Evolutionary conservation across 345 rosid species (phyloP), one percentile per base, ranked within the genome.

Genomic region (Brassica nigra): DNA sequence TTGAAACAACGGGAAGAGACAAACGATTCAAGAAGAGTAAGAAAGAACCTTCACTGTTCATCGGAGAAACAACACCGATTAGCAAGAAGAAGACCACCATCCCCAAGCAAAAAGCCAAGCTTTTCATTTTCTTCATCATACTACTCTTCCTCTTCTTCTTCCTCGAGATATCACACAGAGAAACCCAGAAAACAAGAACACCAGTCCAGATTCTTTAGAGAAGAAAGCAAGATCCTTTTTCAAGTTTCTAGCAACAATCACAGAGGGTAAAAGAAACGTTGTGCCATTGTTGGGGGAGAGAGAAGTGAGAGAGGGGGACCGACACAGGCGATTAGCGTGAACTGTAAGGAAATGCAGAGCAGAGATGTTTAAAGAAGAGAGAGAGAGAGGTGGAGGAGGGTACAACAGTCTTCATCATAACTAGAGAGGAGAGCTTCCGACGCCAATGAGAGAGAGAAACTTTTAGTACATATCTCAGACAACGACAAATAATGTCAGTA

Each of bases 21-120:
- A 23, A 23, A 23, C 27, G 27, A 23, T 23, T 23, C 27, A 23
- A 23, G 27, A n/a, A 39, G 57, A 8, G 42, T 8, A 44, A 1
- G 27, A 23, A 1, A 1, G 1, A 65, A 90, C 97, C 97, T 90
- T 92, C 90, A n/a, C 84, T 82, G 39, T 44, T 87, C 58, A 87
- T 84, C 1, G 94, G 66, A 15, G 87, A 78, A 74, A 85, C 91
- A 65, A 66, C n/a, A 72, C 90, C 70, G 14, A 72, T 62, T 18
- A 82, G 84, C 58, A 86, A 29, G 52, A 76, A 34, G 23, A 83
- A 63, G 18, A 18, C 18, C 18, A 18, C 18, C 18, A 18, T 18
- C 18, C 18, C 18, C 18, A 18, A 18, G 18, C 18, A 18, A 10
- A 36, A 44, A 62, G 5, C 31, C 37, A 66, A 74, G 34, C 75